Evolutionary conservation across 1,284 basidiomycete genomes (phyloP).

Genomic region (Fomitopsis palustris): DNA sequence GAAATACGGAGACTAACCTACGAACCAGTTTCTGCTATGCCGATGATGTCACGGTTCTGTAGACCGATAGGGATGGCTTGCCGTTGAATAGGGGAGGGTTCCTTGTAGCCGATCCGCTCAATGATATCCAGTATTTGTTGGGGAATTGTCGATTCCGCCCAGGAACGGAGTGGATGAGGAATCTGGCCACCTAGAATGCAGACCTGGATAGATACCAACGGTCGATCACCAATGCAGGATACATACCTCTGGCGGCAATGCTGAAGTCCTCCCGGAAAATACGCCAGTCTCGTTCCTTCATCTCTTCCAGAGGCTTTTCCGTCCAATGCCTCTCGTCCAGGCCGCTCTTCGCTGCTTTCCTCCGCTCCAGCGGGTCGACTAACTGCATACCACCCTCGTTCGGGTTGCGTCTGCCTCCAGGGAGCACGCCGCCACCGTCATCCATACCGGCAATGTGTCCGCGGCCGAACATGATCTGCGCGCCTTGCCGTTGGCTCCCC

Average conservation of each 20-base stretch:
- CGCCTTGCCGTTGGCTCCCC: conserved; percentile 69
- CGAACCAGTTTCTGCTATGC: conserved; percentile 93
- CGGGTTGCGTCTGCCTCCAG: conserved; percentile 23
- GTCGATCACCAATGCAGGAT: not conserved
- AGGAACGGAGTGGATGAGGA: conserved; percentile 88
- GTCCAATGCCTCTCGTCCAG: conserved; percentile 96
- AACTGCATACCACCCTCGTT: conserved; percentile 44
- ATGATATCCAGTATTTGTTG: conserved; percentile 78
- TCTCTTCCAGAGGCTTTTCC: conserved; percentile 90
- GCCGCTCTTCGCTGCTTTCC: conserved; percentile 78
- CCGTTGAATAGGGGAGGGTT: conserved; percentile 94
- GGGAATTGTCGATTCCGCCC: conserved; percentile 89
- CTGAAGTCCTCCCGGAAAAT: conserved; percentile 99
- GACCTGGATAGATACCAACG: not conserved
- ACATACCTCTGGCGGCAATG: conserved; percentile 83
- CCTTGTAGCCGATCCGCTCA: conserved; percentile 91
- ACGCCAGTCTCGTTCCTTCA: conserved; percentile 98
- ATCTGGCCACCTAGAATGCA: conserved; percentile 79
- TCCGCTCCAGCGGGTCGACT: conserved; percentile 77
- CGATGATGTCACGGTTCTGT: conserved; percentile 95
- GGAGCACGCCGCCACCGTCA: conserved; percentile 52
- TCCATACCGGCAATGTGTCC: conserved; percentile 85
- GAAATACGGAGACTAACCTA: conserved; percentile 1
- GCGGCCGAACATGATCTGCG: conserved; percentile 84
- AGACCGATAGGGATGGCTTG: conserved; percentile 98